Base-by-base conservation (phyloP, 1,284 basidiomycete species). In the Heliocybe sulcata region DNA sequence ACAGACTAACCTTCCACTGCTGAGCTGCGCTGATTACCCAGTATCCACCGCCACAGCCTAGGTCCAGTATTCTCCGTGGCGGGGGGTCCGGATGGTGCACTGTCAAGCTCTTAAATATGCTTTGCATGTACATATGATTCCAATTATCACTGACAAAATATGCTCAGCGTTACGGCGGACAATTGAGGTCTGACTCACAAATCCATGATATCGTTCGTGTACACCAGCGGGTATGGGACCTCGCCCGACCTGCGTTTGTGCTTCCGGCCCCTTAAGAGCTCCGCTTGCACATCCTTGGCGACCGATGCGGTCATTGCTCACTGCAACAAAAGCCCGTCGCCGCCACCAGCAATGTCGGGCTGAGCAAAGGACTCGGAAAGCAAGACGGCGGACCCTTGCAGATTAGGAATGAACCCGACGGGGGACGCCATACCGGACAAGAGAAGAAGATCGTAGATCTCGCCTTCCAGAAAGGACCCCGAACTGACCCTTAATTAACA, bases 21-120 rank as follows among this genome's bases (percentile, higher is more conserved):
- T 74, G 80, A 1, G 82, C 85, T 6, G 84, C 84, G 56, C 83
- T 79, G 42, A 90, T 73, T 10, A 77, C 76, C 87, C 87, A 90
- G 54, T 82, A 77, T 0, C 92, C 92, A 55, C 81, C 82, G 2
- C 92, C 92, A 64, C 89, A 92, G 0, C 92, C 92, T 23, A 94
- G 71, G 63, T 90, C 87, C 9, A 91, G 77, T 0, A 87, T 74
- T 3, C 72, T 68, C 1, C 61, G 50, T 0, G 87, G 87, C 16
- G 80, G 77, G 0, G 62, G 63, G 3, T 75, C 68, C 51, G 83
- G 81, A 45, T 74, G 69, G 60, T 82, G 75, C 57, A 83, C 72
- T 0, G 85, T 81, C 38, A 85, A 60, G 16, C 72, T 64, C 45
- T 63, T 70, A 57, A 77, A 76, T 53, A 74, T 74, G 35, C 69